A percentile compares a stretch with the other conserved stretches of the same genome.
These are phyloP conservation scores for Huntiella moniliformis DNA, from an alignment of 2,329 filamentous ascomycete species.

Conservation along the genomic window DNA sequence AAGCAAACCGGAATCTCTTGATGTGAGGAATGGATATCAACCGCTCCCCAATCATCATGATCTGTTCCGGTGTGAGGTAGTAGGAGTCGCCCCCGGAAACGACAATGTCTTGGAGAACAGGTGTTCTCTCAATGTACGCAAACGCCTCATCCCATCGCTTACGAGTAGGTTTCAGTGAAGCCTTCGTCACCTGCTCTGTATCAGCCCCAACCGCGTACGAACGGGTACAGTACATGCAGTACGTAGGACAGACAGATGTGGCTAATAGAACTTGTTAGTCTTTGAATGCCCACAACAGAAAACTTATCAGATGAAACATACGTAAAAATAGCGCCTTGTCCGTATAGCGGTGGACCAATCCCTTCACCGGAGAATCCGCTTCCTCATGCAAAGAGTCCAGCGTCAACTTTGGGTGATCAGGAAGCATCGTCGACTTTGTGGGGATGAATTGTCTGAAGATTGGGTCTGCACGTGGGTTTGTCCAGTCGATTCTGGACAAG, in stretches of 20 bases:
- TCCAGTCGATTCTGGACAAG: conserved; percentile 40
- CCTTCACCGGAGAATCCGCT: conserved; percentile 34
- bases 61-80: conserved; percentile 32
- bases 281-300: not conserved
- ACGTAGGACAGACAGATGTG: conserved; percentile 40
- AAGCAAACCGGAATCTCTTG: conserved; percentile 39
- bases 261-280: conserved; percentile 20
- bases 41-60: conserved; percentile 33
- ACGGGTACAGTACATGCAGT: conserved; percentile 44
- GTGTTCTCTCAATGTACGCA: conserved; percentile 32
- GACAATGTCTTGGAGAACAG: conserved; percentile 36
- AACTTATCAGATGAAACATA: conserved; percentile 18
- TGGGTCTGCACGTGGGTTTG: conserved; percentile 37
- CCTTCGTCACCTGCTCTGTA: conserved; percentile 32
- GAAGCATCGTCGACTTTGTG: conserved; percentile 29
- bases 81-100: conserved; percentile 45
- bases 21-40: conserved; percentile 39
- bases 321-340: conserved; percentile 44
- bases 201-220: conserved; percentile 38
- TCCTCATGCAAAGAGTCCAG: conserved; percentile 42
- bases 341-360: conserved; percentile 43
- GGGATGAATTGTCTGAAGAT: conserved; percentile 43
- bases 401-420: conserved; percentile 34
- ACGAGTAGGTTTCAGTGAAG: conserved; percentile 21
- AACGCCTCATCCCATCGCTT: conserved; percentile 37